Percentiles rank a stretch among this genome's conserved stretches.
Conservation (phyloP, 192 early-diverging fungal genomes). For the Obelidium mucronatum region DNA sequence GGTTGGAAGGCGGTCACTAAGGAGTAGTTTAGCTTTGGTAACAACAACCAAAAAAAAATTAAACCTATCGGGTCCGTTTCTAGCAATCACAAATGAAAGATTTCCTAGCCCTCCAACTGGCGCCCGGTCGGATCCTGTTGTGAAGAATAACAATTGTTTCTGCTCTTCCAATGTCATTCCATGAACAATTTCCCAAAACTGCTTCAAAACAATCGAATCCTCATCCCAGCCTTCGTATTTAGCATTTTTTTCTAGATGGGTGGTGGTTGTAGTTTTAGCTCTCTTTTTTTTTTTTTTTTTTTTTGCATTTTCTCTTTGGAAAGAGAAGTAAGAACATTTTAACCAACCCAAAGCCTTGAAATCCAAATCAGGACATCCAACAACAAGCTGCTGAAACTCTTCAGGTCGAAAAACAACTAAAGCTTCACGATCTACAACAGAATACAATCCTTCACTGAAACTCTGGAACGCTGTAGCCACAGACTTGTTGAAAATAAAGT, state of each 20-base stretch:
- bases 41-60: background rate
- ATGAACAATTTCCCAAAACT: slow-evolving; percentile 90
- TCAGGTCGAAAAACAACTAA: slow-evolving; percentile 83
- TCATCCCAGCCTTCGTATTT: slow-evolving; percentile 86
- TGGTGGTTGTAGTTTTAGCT: background rate
- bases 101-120: slow-evolving; percentile 88
- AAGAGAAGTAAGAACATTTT: background rate
- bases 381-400: slow-evolving; percentile 88
- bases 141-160: slow-evolving; percentile 88
- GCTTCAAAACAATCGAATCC: slow-evolving; percentile 41
- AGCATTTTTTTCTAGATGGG: slow-evolving; percentile 71
- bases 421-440: slow-evolving; percentile 88
- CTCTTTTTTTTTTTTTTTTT: background rate
- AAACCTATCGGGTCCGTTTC: slow-evolving; percentile 80
- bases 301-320: background rate
- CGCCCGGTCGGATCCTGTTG: slow-evolving; percentile 88
- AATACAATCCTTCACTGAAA: slow-evolving; percentile 84
- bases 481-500: slow-evolving; percentile 77
- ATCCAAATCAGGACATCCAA: slow-evolving; percentile 85
- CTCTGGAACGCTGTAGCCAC: slow-evolving; percentile 75
- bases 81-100: slow-evolving; percentile 84
- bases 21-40: background rate
- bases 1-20: slow-evolving; percentile 76
- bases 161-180: slow-evolving; percentile 83
- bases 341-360: slow-evolving; percentile 67